phyloP scores from a whole-genome alignment of 495 filamentous ascomycete genomes.

The Aspergillus affinis region DNA sequence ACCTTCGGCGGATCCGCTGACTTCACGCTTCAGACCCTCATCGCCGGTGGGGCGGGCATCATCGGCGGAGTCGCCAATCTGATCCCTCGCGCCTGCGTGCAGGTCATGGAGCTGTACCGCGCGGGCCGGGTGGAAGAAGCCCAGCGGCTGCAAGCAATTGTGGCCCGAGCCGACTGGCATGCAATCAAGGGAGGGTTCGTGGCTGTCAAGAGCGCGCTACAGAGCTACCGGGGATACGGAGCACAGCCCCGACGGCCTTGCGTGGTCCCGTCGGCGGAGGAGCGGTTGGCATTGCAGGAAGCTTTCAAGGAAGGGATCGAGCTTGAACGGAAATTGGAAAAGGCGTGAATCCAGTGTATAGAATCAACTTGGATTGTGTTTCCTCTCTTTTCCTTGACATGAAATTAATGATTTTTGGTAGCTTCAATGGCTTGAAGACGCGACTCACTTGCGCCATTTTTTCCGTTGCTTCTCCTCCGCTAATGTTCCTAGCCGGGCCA shows the following conservation, averaged over 20 bases:
- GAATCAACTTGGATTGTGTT: not conserved
- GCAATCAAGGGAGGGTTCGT: conserved; percentile 85
- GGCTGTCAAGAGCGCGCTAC: conserved; percentile 77
- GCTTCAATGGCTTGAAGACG: not conserved
- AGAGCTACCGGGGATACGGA: conserved; percentile 75
- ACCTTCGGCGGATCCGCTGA: conserved; percentile 88
- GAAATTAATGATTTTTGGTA: not conserved
- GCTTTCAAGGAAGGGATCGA: conserved; percentile 74
- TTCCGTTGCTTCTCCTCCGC: not conserved
- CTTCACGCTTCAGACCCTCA: conserved; percentile 80
- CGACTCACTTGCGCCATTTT: not conserved
- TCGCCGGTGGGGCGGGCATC: conserved; percentile 82
- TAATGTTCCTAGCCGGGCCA: not conserved
- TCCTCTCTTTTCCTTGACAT: not conserved
- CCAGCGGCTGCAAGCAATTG: conserved; percentile 71
- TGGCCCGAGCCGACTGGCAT: conserved; percentile 83
- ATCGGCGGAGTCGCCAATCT: conserved; percentile 85
- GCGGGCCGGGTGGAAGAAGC: conserved; percentile 71
- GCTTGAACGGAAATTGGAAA: conserved; percentile 59
- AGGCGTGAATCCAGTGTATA: conserved; percentile 7
- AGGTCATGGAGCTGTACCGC: conserved; percentile 69
- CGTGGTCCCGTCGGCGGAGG: conserved; percentile 62
- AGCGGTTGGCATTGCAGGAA: conserved; percentile 61
- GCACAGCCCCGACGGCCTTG: conserved; percentile 75
- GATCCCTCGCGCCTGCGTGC: conserved; percentile 72